Evolutionary conservation across 2,329 filamentous ascomycete genomes (phyloP).

Genomic region (Byssothecium circinans): DNA sequence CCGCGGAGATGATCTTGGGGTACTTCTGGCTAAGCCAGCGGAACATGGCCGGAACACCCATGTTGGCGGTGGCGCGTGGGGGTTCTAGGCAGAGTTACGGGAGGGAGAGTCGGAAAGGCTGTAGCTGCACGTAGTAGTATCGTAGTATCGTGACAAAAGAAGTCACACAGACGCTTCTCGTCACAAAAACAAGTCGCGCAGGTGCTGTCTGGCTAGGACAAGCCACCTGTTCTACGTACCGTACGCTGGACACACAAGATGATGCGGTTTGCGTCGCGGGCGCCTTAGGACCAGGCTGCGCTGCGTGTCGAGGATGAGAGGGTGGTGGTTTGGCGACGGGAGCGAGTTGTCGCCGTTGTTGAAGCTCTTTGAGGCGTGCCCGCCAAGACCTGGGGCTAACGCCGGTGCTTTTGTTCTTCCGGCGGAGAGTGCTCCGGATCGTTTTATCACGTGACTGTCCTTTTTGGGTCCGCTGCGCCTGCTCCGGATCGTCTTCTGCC

Average conservation of each 20-base stretch:
- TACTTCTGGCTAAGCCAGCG: slow-evolving; percentile 97
- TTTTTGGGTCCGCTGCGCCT: slow-evolving; percentile 18
- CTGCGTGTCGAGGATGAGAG: slow-evolving; percentile 6
- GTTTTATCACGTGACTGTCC: too few species aligned
- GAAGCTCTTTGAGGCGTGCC: slow-evolving; percentile 8
- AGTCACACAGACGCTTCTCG: too few species aligned
- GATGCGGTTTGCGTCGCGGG: too few species aligned
- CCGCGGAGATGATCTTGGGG: slow-evolving; percentile 92
- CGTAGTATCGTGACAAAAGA: too few species aligned
- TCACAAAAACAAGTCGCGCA: too few species aligned
- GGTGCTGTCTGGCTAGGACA: too few species aligned
- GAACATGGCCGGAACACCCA: slow-evolving; percentile 95
- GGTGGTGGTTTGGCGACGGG: slow-evolving; percentile 8
- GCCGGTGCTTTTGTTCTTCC: slow-evolving; percentile 4
- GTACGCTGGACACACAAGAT: too few species aligned
- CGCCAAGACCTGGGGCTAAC: slow-evolving; percentile 19
- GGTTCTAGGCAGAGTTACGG: neutral
- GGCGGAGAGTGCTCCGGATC: slow-evolving; percentile 19
- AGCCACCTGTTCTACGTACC: too few species aligned
- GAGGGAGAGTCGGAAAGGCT: neutral
- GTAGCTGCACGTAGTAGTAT: too few species aligned
- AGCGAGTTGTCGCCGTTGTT: neutral
- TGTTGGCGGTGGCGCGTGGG: slow-evolving; percentile 45
- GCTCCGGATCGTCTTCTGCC: slow-evolving; percentile 14
- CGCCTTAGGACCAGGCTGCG: slow-evolving; percentile 1